Conservation (phyloP, 2,329 filamentous ascomycete species). For the Calonectria naviculata region DNA sequence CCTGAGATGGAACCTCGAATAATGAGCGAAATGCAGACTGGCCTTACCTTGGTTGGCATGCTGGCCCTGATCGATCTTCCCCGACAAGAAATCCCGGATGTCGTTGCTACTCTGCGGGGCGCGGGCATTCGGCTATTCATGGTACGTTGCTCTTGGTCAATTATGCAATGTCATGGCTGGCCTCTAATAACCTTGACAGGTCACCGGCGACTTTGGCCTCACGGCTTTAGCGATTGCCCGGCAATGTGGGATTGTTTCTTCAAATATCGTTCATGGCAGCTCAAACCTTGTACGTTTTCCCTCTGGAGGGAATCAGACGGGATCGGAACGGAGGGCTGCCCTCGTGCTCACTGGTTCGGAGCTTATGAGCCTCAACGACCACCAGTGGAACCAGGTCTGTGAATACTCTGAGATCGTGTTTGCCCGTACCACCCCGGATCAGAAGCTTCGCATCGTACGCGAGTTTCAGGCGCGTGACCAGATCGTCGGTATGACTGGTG, state of each 20-base stretch:
- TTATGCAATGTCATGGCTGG: no score
- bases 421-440: constrained; percentile 79
- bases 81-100: constrained; percentile 75
- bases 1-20: constrained; percentile 63
- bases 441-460: constrained; percentile 81
- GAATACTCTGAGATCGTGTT: constrained; percentile 79
- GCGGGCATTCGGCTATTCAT: constrained; percentile 82
- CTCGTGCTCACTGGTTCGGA: constrained; percentile 75
- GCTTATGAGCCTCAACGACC: constrained; percentile 71
- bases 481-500: constrained; percentile 76
- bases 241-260: constrained; percentile 77
- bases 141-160: constrained; percentile 53
- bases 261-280: constrained; percentile 63
- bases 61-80: constrained; percentile 84
- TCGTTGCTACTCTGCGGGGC: constrained; percentile 72
- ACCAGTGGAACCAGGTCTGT: constrained; percentile 75
- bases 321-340: constrained; percentile 48
- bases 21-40: constrained; percentile 62
- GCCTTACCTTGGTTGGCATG: constrained; percentile 77
- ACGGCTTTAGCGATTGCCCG: constrained; percentile 79
- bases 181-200: constrained; percentile 45
- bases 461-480: constrained; percentile 71
- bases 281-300: constrained; percentile 53
- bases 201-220: constrained; percentile 81
- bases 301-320: neutral